Conservation (phyloP, 176 grass and related monocot genomes). For the Oryza glaberrima region DNA sequence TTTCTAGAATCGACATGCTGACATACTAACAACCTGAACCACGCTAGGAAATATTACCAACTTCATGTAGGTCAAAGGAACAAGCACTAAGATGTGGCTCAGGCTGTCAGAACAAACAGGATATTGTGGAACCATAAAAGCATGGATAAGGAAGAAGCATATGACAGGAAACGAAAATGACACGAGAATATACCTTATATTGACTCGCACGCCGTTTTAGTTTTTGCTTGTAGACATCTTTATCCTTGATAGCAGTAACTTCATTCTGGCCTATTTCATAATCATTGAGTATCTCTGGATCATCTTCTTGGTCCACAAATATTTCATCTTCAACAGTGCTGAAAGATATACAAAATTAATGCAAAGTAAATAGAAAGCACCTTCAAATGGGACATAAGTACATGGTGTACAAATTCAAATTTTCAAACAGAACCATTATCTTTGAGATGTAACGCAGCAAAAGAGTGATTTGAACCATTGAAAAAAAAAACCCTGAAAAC, state of each 20-base stretch:
- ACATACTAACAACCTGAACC: not conserved
- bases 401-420: not conserved
- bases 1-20: not conserved
- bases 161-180: constrained; percentile 31
- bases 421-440: constrained; percentile 13
- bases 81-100: constrained; percentile 11
- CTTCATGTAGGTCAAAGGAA: constrained; percentile 1
- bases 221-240: constrained; percentile 88
- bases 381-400: constrained; percentile 16
- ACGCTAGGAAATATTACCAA: not conserved
- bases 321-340: constrained; percentile 95
- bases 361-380: not conserved
- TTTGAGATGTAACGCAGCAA: constrained; percentile 10
- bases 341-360: constrained; percentile 32
- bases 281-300: constrained; percentile 84
- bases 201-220: constrained; percentile 72
- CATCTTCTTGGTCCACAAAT: constrained; percentile 82
- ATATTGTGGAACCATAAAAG: not conserved
- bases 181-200: constrained; percentile 70
- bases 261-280: constrained; percentile 82
- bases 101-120: not conserved
- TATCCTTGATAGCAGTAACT: constrained; percentile 86
- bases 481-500: constrained; percentile 6
- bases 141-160: constrained; percentile 10
- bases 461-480: not conserved